These are phyloP conservation scores for Coemansia sp. DNA, from an alignment of 192 early-diverging fungal genomes.

Conservation along the genomic window DNA sequence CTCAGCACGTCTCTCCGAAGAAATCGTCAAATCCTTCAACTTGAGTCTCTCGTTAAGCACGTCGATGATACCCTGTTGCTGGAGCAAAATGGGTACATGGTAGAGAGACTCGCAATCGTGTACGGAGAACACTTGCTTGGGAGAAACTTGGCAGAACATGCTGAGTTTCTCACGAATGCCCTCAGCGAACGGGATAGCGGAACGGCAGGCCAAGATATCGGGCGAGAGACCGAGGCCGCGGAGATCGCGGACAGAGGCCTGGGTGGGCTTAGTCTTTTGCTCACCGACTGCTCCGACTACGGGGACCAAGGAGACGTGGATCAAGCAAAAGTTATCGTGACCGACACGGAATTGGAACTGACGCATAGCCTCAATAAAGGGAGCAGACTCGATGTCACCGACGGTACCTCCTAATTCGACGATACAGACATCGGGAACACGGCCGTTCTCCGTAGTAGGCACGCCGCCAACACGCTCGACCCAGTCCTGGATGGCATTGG, in stretches of 20 bases:
- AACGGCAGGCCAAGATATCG: constrained; percentile 96
- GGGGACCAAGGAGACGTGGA: constrained; percentile 97
- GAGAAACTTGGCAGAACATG: constrained; percentile 99
- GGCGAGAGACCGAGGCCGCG: constrained; percentile 93
- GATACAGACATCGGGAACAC: constrained; percentile 92
- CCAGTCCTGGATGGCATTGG: constrained; percentile 98
- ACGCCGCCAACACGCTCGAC: constrained; percentile 92
- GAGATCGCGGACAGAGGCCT: constrained; percentile 92
- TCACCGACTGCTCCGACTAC: constrained; percentile 97
- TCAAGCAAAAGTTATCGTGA: constrained; percentile 95
- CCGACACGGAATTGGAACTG: constrained; percentile 99
- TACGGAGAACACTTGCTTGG: constrained; percentile 90
- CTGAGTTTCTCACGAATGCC: constrained; percentile 90
- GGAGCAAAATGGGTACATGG: constrained; percentile 92
- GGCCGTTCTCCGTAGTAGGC: constrained; percentile 74
- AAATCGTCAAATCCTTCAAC: constrained; percentile 61
- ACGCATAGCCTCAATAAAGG: constrained; percentile 99
- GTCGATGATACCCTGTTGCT: constrained; percentile 82
- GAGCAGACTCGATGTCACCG: constrained; percentile 98
- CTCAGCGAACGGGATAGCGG: constrained; percentile 77
- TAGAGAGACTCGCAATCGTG: constrained; percentile 97
- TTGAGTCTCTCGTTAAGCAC: constrained; percentile 81
- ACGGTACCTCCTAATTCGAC: constrained; percentile 98
- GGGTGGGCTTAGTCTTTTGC: constrained; percentile 99
- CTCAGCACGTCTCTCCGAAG: constrained; percentile 59